Base-by-base conservation (phyloP, 441 rosid species). In the Geranium incanum region DNA sequence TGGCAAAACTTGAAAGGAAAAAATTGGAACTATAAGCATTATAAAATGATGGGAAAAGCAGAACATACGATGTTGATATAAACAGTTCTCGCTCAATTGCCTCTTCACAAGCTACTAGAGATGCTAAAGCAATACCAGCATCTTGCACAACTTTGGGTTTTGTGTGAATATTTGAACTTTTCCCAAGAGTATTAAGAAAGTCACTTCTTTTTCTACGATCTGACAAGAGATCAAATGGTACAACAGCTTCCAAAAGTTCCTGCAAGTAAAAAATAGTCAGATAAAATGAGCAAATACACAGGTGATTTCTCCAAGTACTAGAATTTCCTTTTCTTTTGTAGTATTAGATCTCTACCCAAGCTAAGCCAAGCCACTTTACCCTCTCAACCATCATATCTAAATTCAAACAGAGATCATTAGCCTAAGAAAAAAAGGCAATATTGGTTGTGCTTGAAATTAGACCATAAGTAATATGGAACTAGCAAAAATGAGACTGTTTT, bases 181-280 rank as follows among this genome's bases (percentile, higher is more conserved):
- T 79, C 50, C 59, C 77, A 71, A 89, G 78, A 78, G 81, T 79
- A 69, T 75, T 74, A 69, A 87, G 83, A 81, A 78, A 89, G 68
- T 80, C 73, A 63, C 74, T 72, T 68, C 83, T 75, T 72, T 86
- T 89, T 73, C 85, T 86, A 55, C 92, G 75, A 82, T 89, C 90
- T 71, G 77, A 72, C 82, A 89, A 76, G 74, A 89, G 73, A 71
- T 87, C 95, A 77, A 86, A 89, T 71, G 95, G 95, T 28, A 89
- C 80, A 28, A 89, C 92, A 55, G 90, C 95, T 78, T 87, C 92
- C 85, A 89, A 75, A 72, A 89, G 87, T 81, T 89, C 90, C 95
- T 89, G 84, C 68, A 82, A 23, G 21, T 5, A 72, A 28, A 66
- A 38, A 65, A 28, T 39, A 57, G 63, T 4, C 7, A 57, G 68